Percentiles rank a stretch among this genome's conserved stretches.
These are phyloP conservation scores for Pichia californica DNA, from an alignment of 805 yeast species.

Conservation along the genomic window DNA sequence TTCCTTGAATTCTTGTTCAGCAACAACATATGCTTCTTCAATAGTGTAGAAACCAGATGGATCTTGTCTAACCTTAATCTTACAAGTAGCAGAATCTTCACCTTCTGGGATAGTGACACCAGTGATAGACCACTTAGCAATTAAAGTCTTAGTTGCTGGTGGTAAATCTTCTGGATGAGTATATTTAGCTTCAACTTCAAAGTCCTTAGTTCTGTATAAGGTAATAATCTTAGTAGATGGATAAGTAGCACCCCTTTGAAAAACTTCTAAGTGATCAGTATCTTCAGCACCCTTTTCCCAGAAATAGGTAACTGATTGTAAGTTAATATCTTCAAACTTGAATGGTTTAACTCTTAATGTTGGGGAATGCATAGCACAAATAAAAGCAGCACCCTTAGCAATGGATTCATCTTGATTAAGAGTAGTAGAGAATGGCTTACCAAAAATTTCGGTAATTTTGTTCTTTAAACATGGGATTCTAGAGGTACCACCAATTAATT, in stretches of 20 bases:
- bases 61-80: constrained; percentile 93
- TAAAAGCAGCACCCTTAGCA: constrained; percentile 98
- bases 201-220: constrained; percentile 84
- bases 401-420: constrained; percentile 99
- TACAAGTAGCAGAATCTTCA: constrained; percentile 72
- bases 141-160: constrained; percentile 52
- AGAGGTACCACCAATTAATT: constrained; percentile 96
- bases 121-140: constrained; percentile 79
- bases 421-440: constrained; percentile 84
- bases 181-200: constrained; percentile 79
- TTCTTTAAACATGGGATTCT: constrained; percentile 93
- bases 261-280: constrained; percentile 87
- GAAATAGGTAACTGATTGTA: constrained; percentile 83
- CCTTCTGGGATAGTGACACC: constrained; percentile 82
- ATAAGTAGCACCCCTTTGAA: constrained; percentile 88
- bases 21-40: constrained; percentile 92
- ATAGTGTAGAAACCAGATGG: constrained; percentile 93
- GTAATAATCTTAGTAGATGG: constrained; percentile 96
- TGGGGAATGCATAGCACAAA: constrained; percentile 98
- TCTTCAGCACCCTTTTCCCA: constrained; percentile 96
- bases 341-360: constrained; percentile 97
- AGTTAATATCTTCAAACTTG: constrained; percentile 94
- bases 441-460: constrained; percentile 71
- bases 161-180: constrained; percentile 71
- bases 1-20: constrained; percentile 86